Conservation (phyloP, 179 eudicot species). For the Silene coronaria region DNA sequence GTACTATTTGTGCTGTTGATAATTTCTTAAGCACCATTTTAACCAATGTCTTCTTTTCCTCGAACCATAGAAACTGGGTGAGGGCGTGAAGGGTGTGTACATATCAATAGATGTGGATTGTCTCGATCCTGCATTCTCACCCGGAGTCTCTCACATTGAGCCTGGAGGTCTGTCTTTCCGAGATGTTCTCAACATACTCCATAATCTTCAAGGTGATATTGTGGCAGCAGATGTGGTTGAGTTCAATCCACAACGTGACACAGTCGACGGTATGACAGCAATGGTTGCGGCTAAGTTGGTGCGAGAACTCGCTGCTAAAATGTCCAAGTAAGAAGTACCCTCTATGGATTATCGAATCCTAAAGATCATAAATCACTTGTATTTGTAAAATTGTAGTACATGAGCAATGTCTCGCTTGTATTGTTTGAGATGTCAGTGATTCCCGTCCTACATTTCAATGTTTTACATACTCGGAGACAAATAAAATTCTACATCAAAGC, state of each 20-base stretch:
- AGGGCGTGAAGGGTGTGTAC: slow-evolving; percentile 92
- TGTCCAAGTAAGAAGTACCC: slow-evolving; percentile 48
- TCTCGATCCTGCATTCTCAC: slow-evolving; percentile 96
- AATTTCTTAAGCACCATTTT: neutral
- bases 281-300: slow-evolving; percentile 98
- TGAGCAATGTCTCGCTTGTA: too few relatives aligned
- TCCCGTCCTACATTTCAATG: neutral
- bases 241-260: slow-evolving; percentile 93
- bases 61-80: slow-evolving; percentile 74
- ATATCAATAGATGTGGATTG: slow-evolving; percentile 86
- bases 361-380: neutral
- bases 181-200: slow-evolving; percentile 84
- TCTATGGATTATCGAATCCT: too few relatives aligned
- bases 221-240: slow-evolving; percentile 97
- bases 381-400: neutral
- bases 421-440: neutral
- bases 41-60: neutral
- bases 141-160: slow-evolving; percentile 93
- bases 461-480: neutral
- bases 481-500: too few relatives aligned
- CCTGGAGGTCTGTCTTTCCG: slow-evolving; percentile 96
- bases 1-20: neutral
- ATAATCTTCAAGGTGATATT: slow-evolving; percentile 77
- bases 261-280: slow-evolving; percentile 99
- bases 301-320: slow-evolving; percentile 79